Base-by-base conservation (phyloP, 2,329 filamentous ascomycete genomes). In the Fusarium agapanthi region DNA sequence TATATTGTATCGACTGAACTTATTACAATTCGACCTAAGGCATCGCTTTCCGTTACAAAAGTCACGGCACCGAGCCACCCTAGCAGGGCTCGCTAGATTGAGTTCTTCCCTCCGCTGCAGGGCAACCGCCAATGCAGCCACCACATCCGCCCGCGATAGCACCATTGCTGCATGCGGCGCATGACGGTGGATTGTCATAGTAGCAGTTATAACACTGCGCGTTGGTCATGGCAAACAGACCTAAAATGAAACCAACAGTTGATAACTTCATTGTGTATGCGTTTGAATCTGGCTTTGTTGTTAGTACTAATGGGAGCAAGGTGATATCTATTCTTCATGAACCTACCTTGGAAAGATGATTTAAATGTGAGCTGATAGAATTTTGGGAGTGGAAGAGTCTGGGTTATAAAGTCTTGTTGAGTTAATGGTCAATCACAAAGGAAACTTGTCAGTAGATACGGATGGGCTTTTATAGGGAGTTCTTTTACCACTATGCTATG, bases 251-350 rank as follows among this genome's bases (percentile, higher is more conserved):
- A 24, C 28, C 15, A 3, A 24, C 11, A 32, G 22, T 22, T 7
- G 45, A 48, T 0, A 48, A 2, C 45, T 48, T 48, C 45, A 48
- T 48, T n/a, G 28, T 13, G 5, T 12, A 12, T 30, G 7, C n/a
- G 11, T 9, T n/a, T 18, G 7, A 13, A 3, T 24, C 22, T 48
- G 6, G 7, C 11, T 18, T 4, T n/a, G 6, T 2, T 6, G 22
- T 48, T 13, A 48, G 45, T 24, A 14, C 22, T 30, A 3, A 47
- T 15, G 5, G 0, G 4, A 7, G 18, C 8, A 7, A 2, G 8
- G 13, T 28, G 13, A 22, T 10, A 10, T 45, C 4, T 20, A 15
- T 10, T 20, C 11, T 10, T 20, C 3, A 28, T 10, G 12, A 14
- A 28, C 43, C 8, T 28, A 45, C 43, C 24, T 28, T 44, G 7